These are phyloP conservation scores for Trypanosoma scelopori DNA, from an alignment of 208 protist species.

Conservation along the genomic window DNA sequence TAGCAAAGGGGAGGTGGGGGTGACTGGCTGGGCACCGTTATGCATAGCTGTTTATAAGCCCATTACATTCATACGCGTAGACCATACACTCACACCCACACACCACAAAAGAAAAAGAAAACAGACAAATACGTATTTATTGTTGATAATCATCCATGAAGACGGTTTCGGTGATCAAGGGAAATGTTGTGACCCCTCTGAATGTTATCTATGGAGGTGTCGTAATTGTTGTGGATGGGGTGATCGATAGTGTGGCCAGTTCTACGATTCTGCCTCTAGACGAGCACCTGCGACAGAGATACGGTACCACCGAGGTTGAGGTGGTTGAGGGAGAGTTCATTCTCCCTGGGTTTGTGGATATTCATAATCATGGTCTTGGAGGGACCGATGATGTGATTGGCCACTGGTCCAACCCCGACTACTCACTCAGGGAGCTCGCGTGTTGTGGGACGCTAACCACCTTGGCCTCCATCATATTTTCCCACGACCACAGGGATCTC, in stretches of 20 bases:
- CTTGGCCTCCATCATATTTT: conserved; percentile 73
- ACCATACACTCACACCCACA: no score
- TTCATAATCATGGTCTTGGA: conserved; percentile 78
- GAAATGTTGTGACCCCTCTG: conserved; percentile 57
- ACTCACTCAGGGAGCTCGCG: conserved; percentile 59
- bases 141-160: neutral
- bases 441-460: conserved; percentile 67
- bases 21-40: no score
- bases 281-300: conserved; percentile 8
- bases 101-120: no score
- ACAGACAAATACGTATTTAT: no score
- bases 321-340: conserved; percentile 41
- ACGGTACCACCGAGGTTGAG: conserved; percentile 15
- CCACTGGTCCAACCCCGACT: conserved; percentile 71
- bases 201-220: conserved; percentile 64
- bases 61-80: no score
- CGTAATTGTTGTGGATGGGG: conserved; percentile 42
- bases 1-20: no score
- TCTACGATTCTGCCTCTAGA: conserved; percentile 26
- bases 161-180: conserved; percentile 46
- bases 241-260: conserved; percentile 36
- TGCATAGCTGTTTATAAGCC: no score
- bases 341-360: conserved; percentile 74
- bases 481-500: conserved; percentile 43
- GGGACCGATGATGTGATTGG: conserved; percentile 59